Percentiles rank a stretch among this genome's conserved stretches.
Conservation (phyloP, 495 filamentous ascomycete species). For the Copromyces sp. region DNA sequence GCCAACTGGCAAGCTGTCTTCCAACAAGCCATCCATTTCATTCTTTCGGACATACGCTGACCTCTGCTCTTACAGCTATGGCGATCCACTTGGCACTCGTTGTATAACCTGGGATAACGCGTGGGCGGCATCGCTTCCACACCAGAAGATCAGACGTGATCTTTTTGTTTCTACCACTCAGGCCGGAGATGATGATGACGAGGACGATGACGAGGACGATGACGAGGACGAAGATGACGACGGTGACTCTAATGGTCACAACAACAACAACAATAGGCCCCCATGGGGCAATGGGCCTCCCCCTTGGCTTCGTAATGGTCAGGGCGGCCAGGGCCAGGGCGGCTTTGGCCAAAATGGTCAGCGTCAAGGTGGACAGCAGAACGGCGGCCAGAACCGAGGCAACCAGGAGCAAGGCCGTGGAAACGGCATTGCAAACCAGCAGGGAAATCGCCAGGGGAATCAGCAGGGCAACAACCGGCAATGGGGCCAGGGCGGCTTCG, state of each 20-base stretch:
- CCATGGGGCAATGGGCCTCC: neutral
- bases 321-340: neutral
- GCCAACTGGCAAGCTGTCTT: constrained; percentile 6
- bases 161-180: neutral
- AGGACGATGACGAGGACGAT: neutral
- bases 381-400: neutral
- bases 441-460: no score
- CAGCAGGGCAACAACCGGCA: constrained; percentile 4
- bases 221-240: neutral
- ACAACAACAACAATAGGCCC: neutral
- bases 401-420: constrained; percentile 2
- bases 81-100: neutral
- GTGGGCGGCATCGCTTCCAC: neutral
- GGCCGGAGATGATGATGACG: neutral
- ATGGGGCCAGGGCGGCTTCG: constrained; percentile 10
- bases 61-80: neutral
- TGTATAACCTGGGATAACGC: neutral
- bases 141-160: neutral
- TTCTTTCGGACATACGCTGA: neutral
- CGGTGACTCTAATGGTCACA: neutral
- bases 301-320: neutral
- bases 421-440: no score
- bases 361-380: no score
- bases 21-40: neutral
- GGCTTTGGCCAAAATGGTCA: no score